Base-by-base conservation (phyloP, 2,329 filamentous ascomycete genomes). In the Paecilomyces niveus region DNA sequence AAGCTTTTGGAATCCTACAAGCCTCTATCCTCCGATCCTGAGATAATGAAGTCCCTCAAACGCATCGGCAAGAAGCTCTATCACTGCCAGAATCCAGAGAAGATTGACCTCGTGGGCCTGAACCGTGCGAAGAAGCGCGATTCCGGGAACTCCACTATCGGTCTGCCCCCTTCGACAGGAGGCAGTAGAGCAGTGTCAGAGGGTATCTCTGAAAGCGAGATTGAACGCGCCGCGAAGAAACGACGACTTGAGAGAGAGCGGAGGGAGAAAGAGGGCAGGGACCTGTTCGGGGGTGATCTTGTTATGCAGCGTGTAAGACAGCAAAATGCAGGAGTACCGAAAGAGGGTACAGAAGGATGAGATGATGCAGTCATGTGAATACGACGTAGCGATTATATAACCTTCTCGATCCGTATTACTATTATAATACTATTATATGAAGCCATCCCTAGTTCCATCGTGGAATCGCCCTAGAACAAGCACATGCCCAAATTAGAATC, bases 21-120 rank as follows among this genome's bases (percentile, higher is more conserved):
- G 29, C 69, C 73, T 2, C 66, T 73, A 13, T 68, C 72, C 2
- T 68, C 70, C 0, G 74, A 77, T 50, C 70, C 72, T 11, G 68
- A 68, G 1, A 74, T 75, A 57, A 73, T 77, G 61, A 76, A 76
- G 57, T 74, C 70, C 45, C 67, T 80, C 29, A 74, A 71, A 52
- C 72, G 72, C 18, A 80, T 81, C 50, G 77, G 76, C 18, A 80
- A 79, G 65, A 81, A 81, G 62, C 65, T 80, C 11, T 78, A 75
- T 58, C 73, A 76, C 35, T 81, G 79, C 59, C 76, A 78, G 62
- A 79, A 80, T 60, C 76, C 78, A 0, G 77, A 80, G 58, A 80
- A 80, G 61, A 65, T 70, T 1, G 76, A 78, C 57, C 62, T 79
- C 2, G 70, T 72, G 1, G 72, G 68, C 1, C 64, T 72, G 9